These are phyloP conservation scores for Aspergillus sp. DNA, from an alignment of 2,329 filamentous ascomycete genomes.

Conservation along the genomic window DNA sequence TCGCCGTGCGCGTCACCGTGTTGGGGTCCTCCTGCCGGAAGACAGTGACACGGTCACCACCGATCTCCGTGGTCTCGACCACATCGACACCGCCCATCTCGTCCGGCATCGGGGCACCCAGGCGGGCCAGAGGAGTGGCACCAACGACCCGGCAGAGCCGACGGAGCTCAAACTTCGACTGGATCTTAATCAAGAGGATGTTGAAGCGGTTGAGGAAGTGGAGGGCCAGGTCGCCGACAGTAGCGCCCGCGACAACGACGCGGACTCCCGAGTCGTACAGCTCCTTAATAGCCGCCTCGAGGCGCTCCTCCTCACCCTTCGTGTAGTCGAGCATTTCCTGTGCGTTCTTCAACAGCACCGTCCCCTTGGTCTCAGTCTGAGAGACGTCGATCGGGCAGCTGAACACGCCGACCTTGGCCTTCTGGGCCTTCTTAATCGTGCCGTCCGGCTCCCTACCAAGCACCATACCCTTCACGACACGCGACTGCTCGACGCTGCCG, in stretches of 20 bases:
- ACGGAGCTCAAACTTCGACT: slow-evolving; percentile 96
- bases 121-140: slow-evolving; percentile 86
- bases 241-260: slow-evolving; percentile 83
- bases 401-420: slow-evolving; percentile 94
- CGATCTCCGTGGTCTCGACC: slow-evolving; percentile 95
- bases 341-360: slow-evolving; percentile 89
- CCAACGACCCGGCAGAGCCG: slow-evolving; percentile 92
- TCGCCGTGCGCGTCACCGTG: slow-evolving; percentile 84
- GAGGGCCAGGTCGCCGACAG: slow-evolving; percentile 89
- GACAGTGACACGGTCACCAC: slow-evolving; percentile 93
- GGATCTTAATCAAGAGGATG: slow-evolving; percentile 90
- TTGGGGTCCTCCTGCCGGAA: slow-evolving; percentile 80
- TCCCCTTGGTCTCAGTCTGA: slow-evolving; percentile 98
- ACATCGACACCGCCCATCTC: slow-evolving; percentile 94
- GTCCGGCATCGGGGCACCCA: slow-evolving; percentile 98
- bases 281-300: slow-evolving; percentile 88
- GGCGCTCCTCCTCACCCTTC: slow-evolving; percentile 87
- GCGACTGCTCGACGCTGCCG: slow-evolving; percentile 85
- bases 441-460: slow-evolving; percentile 94
- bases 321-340: slow-evolving; percentile 99
- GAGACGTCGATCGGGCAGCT: slow-evolving; percentile 91
- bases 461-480: slow-evolving; percentile 95
- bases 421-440: slow-evolving; percentile 76
- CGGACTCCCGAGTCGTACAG: slow-evolving; percentile 87
- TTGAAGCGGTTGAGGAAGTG: slow-evolving; percentile 97